Evolutionary conservation across 2,329 filamentous ascomycete genomes (phyloP).

Genomic region (Cyphellophora attinorum): DNA sequence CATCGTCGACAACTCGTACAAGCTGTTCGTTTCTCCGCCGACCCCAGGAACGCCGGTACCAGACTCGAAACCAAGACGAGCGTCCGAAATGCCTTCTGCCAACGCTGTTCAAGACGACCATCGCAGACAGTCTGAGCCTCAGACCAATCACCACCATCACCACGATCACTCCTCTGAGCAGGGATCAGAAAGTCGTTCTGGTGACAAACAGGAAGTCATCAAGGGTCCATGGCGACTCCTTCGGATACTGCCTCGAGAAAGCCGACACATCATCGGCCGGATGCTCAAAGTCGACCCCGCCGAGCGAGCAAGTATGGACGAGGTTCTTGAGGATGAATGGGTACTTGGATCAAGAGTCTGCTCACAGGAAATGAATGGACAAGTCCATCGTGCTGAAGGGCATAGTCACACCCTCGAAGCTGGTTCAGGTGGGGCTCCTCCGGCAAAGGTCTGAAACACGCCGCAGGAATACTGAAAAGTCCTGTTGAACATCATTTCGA

Average conservation of each 20-base stretch:
- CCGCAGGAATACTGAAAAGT: too few species aligned
- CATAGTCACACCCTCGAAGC: constrained; percentile 83
- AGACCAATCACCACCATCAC: constrained; percentile 13
- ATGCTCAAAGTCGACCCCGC: constrained; percentile 88
- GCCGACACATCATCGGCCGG: constrained; percentile 74
- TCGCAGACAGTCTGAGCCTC: constrained; percentile 9
- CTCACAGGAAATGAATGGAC: constrained; percentile 63
- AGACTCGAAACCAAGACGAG: constrained; percentile 27
- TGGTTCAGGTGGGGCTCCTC: constrained; percentile 22
- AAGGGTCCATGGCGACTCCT: constrained; percentile 88
- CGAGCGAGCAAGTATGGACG: constrained; percentile 71
- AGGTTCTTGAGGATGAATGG: constrained; percentile 84
- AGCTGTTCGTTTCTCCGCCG: constrained; percentile 79
- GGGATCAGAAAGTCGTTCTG: constrained; percentile 9
- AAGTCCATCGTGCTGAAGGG: constrained; percentile 61
- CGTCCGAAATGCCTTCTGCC: constrained; percentile 8
- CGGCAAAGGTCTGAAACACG: constrained; percentile 14
- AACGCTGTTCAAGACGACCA: constrained; percentile 5
- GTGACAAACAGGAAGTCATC: constrained; percentile 65
- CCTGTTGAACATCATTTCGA: too few species aligned
- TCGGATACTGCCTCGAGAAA: constrained; percentile 78
- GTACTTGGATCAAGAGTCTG: constrained; percentile 78
- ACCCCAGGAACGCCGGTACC: constrained; percentile 54
- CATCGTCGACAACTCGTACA: constrained; percentile 86
- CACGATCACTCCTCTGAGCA: constrained; percentile 11